phyloP scores from a whole-genome alignment of 1,284 basidiomycete genomes.

The Neotropicomus parvogracilis region DNA sequence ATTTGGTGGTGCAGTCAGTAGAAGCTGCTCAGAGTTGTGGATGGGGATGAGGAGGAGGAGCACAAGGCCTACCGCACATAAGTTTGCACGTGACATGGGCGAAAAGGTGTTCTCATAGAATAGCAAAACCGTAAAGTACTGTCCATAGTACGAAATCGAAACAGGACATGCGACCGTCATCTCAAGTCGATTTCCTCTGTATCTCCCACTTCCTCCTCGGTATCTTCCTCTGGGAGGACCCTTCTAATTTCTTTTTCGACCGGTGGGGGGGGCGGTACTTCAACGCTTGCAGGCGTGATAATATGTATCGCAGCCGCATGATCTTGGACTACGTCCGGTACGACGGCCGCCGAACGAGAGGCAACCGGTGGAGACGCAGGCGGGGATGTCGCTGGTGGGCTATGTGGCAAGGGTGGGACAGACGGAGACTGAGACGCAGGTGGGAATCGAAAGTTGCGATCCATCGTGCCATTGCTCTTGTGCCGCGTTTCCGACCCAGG shows the following conservation, averaged over 20 bases:
- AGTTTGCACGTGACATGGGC: conserved; percentile 23
- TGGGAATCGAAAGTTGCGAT: conserved; percentile 74
- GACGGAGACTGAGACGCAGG: conserved; percentile 27
- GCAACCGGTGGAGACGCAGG: conserved; percentile 21
- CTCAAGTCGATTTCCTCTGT: conserved; percentile 59
- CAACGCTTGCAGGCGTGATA: conserved; percentile 59
- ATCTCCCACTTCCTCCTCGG: conserved; percentile 68
- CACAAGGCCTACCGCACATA: background rate
- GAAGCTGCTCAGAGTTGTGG: too few relatives aligned
- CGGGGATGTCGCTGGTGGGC: conserved; percentile 5
- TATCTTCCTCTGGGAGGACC: conserved; percentile 43
- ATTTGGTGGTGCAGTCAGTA: conserved; percentile 27
- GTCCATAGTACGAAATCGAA: background rate
- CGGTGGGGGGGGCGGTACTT: conserved; percentile 73
- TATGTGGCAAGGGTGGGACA: conserved; percentile 12
- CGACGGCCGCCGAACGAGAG: background rate
- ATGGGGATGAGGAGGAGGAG: too few relatives aligned
- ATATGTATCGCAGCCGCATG: conserved; percentile 33
- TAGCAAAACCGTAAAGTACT: conserved; percentile 15
- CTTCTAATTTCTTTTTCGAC: conserved; percentile 61
- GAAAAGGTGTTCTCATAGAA: too few relatives aligned
- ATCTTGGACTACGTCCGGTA: conserved; percentile 14
- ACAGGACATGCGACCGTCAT: conserved; percentile 10
- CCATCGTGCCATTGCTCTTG: conserved; percentile 65
- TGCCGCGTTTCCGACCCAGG: conserved; percentile 33